Evolutionary conservation across 306 rosid species (phyloP), one percentile per base, ranked within the genome.

Genomic region (Acacia melanoxylon): DNA sequence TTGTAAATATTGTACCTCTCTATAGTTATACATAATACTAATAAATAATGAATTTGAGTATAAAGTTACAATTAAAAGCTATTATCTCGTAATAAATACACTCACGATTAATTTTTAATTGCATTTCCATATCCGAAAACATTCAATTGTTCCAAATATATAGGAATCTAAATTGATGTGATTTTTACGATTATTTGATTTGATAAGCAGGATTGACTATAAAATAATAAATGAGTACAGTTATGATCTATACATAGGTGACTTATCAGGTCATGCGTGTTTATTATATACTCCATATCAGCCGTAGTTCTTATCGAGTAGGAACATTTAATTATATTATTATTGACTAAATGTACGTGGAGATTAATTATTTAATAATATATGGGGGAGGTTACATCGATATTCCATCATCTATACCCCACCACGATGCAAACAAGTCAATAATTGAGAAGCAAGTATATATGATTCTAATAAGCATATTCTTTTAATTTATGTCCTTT

Each of bases 341-440:
- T 14, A 48, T 14, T 14, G 4, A 15, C 1, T 52, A 2, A 19
- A 31, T 65, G 35, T n/a, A n/a, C n/a, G n/a, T 16, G 10, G 22
- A 65, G 17, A 65, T 14, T 29, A 29, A 31, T 27, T 63, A 27
- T 46, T 46, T 3, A 13, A 46, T 3, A 13, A 46, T 13, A 13
- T 4, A 0, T 3, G 6, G 48, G 6, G 27, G 24, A 15, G 71
- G 71, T 44, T 52, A 4, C 35, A 66, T 33, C 14, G 45, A 33
- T 66, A 17, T 51, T 51, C 25, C 71, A 17, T 66, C 13, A 17
- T 20, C 2, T n/a, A 58, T 66, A 0, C 70, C 70, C 70, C 74
- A 68, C 40, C 68, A 62, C 29, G 54, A n/a, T 42, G 74, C 54
- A 41, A 69, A 12, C 20, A 58, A 69, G 74, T 69, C 74, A 42